phyloP scores from a whole-genome alignment of 306 rosid species.

The Castanopsis chinensis region DNA sequence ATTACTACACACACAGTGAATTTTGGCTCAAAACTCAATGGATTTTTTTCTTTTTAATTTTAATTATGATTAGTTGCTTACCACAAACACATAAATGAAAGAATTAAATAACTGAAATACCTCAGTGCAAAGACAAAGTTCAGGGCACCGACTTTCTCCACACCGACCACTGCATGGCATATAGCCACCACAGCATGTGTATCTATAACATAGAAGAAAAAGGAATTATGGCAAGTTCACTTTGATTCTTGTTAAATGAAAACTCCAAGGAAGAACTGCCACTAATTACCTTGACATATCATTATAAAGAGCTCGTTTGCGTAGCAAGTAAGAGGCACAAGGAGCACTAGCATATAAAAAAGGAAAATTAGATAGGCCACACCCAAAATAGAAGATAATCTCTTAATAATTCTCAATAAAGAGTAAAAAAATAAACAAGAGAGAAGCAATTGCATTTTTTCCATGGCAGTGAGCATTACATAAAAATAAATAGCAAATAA shows the following conservation, averaged over 20 bases:
- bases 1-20: no score
- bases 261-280: not conserved
- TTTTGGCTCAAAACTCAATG: no score
- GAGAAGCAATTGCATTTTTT: not conserved
- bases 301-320: slow-evolving; percentile 77
- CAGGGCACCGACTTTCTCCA: slow-evolving; percentile 86
- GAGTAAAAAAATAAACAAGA: not conserved
- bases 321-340: slow-evolving; percentile 78
- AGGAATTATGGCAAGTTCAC: not conserved
- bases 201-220: slow-evolving; percentile 44
- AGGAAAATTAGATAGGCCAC: not conserved
- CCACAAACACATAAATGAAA: not conserved
- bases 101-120: slow-evolving; percentile 31
- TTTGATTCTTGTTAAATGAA: not conserved
- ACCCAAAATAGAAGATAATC: not conserved
- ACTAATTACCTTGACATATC: slow-evolving; percentile 83
- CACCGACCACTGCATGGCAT: slow-evolving; percentile 96
- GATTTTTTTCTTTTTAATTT: no score
- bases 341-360: slow-evolving; percentile 56
- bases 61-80: not conserved
- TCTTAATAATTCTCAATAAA: not conserved
- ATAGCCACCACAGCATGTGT: slow-evolving; percentile 87
- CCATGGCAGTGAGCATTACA: not conserved
- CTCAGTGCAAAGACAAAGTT: slow-evolving; percentile 88
- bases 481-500: not conserved